Percentiles rank a stretch among this genome's conserved stretches.
phyloP scores from a whole-genome alignment of 2,329 filamentous ascomycete species.

The Reticulascus tulasneorum region DNA sequence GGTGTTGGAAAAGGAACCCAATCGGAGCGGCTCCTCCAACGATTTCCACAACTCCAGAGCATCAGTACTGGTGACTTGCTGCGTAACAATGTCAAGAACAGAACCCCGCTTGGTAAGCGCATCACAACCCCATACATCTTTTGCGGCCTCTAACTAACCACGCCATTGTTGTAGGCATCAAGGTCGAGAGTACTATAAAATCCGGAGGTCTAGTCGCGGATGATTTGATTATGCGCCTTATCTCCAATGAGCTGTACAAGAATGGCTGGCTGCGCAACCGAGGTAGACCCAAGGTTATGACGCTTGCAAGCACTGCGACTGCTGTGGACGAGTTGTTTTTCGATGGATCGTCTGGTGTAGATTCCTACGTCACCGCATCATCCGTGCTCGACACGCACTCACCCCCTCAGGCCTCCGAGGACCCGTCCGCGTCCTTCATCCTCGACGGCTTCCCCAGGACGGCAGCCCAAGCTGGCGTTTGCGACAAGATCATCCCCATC shows the following conservation, averaged over 20 bases:
- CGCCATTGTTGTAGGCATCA: constrained; percentile 59
- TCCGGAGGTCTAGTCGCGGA: constrained; percentile 88
- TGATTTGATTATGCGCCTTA: constrained; percentile 84
- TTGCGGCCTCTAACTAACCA: constrained; percentile 1
- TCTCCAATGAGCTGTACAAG: constrained; percentile 80
- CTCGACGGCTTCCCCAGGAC: constrained; percentile 96
- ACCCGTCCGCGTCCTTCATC: constrained; percentile 82
- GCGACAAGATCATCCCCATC: constrained; percentile 84
- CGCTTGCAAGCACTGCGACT: constrained; percentile 39
- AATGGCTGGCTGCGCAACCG: constrained; percentile 72
- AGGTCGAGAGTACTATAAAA: constrained; percentile 86
- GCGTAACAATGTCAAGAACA: constrained; percentile 85
- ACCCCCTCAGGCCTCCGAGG: constrained; percentile 52
- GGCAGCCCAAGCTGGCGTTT: constrained; percentile 68
- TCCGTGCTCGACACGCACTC: constrained; percentile 32
- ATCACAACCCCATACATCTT: not conserved
- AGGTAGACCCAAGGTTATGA: constrained; percentile 45
- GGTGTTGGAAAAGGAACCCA: constrained; percentile 97
- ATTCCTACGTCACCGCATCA: constrained; percentile 37
- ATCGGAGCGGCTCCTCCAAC: constrained; percentile 78
- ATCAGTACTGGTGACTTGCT: constrained; percentile 94
- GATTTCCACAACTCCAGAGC: constrained; percentile 83
- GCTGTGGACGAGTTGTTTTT: constrained; percentile 30
- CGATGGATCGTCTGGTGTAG: constrained; percentile 19
- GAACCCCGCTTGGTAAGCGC: constrained; percentile 73